Evolutionary conservation across 768 basidiomycete genomes (phyloP).

Genomic region (Agaricus blazei): DNA sequence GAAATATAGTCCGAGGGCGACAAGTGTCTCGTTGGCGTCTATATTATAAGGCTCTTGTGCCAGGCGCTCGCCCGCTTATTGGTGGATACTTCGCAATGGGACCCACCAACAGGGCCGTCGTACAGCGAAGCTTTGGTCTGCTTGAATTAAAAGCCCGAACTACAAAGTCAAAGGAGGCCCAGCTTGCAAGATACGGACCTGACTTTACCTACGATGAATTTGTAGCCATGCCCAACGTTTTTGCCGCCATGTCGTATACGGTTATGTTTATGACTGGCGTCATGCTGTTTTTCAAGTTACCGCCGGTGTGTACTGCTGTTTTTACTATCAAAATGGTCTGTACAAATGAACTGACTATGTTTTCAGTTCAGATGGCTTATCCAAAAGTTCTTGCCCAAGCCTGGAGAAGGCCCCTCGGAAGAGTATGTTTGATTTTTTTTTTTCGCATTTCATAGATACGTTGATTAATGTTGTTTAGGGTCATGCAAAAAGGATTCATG

Average conservation of each 20-base stretch:
- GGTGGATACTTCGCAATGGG: slow-evolving; percentile 40
- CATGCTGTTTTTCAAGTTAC: slow-evolving; percentile 21
- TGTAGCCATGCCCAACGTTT: slow-evolving; percentile 33
- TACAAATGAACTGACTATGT: neutral
- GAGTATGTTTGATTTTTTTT: slow-evolving; percentile 37
- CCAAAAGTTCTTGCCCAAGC: slow-evolving; percentile 42
- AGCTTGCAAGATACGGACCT: slow-evolving; percentile 52
- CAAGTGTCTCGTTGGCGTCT: slow-evolving; percentile 12
- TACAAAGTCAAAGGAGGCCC: slow-evolving; percentile 15
- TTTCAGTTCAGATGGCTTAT: slow-evolving; percentile 51
- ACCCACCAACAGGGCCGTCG: slow-evolving; percentile 32
- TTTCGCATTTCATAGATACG: neutral
- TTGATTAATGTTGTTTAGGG: slow-evolving; percentile 26
- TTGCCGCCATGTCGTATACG: slow-evolving; percentile 26
- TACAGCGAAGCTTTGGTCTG: slow-evolving; percentile 44
- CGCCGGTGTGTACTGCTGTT: slow-evolving; percentile 30
- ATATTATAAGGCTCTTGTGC: slow-evolving; percentile 33
- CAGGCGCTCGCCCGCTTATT: slow-evolving; percentile 24
- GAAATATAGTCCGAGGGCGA: neutral
- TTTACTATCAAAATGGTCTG: neutral
- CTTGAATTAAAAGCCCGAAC: slow-evolving; percentile 27
- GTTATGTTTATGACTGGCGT: slow-evolving; percentile 25
- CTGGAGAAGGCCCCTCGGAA: slow-evolving; percentile 62
- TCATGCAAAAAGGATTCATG: slow-evolving; percentile 55
- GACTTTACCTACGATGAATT: slow-evolving; percentile 79